Evolutionary conservation across 1,139 yeast species (phyloP).

Genomic region (Candida sp.): DNA sequence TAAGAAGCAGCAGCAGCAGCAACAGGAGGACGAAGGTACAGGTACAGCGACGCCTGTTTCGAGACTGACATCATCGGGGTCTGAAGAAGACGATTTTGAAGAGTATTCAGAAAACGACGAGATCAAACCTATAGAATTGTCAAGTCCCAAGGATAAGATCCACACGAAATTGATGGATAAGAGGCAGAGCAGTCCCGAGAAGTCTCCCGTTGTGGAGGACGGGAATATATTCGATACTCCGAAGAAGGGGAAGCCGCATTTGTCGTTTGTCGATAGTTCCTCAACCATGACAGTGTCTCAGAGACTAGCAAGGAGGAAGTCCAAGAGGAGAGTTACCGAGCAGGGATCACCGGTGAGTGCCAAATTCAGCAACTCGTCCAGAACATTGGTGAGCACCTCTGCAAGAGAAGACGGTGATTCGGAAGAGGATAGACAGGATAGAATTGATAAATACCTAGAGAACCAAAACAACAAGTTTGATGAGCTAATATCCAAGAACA

Average conservation of each 20-base stretch:
- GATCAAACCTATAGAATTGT: background rate
- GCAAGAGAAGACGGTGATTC: background rate
- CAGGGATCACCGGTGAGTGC: background rate
- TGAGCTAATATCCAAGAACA: slow-evolving; percentile 36
- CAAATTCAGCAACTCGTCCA: background rate
- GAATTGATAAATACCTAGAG: slow-evolving; percentile 30
- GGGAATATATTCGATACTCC: slow-evolving; percentile 10
- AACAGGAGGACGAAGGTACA: background rate
- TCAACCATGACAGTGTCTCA: slow-evolving; percentile 13
- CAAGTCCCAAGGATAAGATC: background rate
- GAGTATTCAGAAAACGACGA: background rate
- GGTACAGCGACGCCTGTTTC: background rate
- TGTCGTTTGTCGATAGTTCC: slow-evolving; percentile 11
- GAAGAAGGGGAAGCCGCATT: background rate
- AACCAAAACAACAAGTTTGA: slow-evolving; percentile 47
- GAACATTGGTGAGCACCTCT: background rate
- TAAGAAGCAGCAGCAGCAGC: background rate
- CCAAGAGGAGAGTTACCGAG: background rate
- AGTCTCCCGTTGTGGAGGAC: slow-evolving; percentile 2
- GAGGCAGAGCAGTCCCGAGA: background rate
- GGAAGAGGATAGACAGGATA: slow-evolving; percentile 6
- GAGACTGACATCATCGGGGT: too few species aligned
- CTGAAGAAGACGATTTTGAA: background rate
- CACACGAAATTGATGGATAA: background rate
- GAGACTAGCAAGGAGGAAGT: slow-evolving; percentile 12